Evolutionary conservation across 2,329 filamentous ascomycete genomes (phyloP), one percentile per base, ranked within the genome.

Genomic region (Pseudocercospora fijiensis): DNA sequence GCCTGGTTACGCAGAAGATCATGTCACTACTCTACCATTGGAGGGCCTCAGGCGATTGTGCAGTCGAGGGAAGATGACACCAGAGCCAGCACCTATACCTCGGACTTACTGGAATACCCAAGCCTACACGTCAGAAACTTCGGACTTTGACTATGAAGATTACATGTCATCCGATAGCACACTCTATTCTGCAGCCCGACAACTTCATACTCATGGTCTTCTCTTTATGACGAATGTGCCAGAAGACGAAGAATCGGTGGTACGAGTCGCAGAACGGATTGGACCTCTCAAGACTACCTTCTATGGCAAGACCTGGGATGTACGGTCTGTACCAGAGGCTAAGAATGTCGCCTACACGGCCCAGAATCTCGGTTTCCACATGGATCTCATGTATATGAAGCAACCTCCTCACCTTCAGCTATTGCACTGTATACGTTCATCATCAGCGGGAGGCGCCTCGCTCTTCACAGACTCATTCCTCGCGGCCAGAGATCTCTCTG

Each of bases 341-440:
- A 92, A 94, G 74, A 98, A 98, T 75, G 90, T 97, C 3, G 94
- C 95, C 22, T 83, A 98, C 78, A 97, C 94, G 0, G 88, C 85
- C 72, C 84, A 88, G 56, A 88, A 88, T 72, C 86, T 98, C 1
- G 91, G 90, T 16, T 87, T 97, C 55, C 95, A 99, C 79, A 95
- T 96, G 86, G 95, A 98, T 75, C 84, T 98, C 45, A 83, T 97
- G 65, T 98, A 98, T 78, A 89, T 95, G 78, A 80, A 84, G 13
- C 85, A 91, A 57, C 87, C 91, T 2, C 94, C 94, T 0, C 87
- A 88, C 30, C 86, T 95, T 58, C 94, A 99, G 77, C 81, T 98
- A 24, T 85, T 98, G 3, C 95, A 98, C 78, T 97, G 92, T 73
- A 82, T 98, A 47, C 85, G 90, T 66, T 96, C 96, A 72, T 89